Conservation (phyloP, 768 basidiomycete species). For the Russula abietina region DNA sequence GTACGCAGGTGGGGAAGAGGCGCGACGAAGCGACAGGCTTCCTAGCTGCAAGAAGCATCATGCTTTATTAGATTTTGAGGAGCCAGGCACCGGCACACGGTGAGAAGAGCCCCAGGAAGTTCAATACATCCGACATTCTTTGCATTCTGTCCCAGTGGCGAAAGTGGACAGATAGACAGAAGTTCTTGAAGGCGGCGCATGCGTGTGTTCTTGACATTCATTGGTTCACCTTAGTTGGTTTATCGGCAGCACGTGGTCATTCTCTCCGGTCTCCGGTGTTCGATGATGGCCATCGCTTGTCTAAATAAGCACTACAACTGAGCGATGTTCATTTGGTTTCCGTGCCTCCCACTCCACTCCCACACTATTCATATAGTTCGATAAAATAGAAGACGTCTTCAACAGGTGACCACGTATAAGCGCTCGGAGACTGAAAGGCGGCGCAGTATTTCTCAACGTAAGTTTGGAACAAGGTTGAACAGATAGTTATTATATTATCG, state of each 20-base stretch:
- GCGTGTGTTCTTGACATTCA: slow-evolving; percentile 15
- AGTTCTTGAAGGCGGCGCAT: not conserved
- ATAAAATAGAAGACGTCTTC: not conserved
- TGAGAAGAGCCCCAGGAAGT: not conserved
- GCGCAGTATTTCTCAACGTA: not conserved
- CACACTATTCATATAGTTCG: not conserved
- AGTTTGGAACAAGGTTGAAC: not conserved
- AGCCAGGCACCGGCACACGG: not conserved
- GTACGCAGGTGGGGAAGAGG: not conserved
- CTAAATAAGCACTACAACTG: not conserved
- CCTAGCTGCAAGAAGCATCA: not conserved
- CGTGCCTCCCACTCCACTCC: not conserved
- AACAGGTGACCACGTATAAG: slow-evolving; percentile 1
- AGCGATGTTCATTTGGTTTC: slow-evolving; percentile 3
- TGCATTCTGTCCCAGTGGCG: not conserved
- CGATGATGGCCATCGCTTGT: not conserved
- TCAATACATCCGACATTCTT: not conserved
- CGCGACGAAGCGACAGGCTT: not conserved
- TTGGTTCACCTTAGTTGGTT: not conserved
- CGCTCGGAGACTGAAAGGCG: not conserved
- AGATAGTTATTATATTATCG: not conserved
- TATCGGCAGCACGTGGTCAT: slow-evolving; percentile 9
- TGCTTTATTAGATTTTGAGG: slow-evolving; percentile 1
- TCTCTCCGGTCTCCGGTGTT: not conserved
- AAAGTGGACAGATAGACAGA: not conserved